Evolutionary conservation across 2,329 filamentous ascomycete genomes (phyloP).

Genomic region (Thermothelomyces thermophilus): DNA sequence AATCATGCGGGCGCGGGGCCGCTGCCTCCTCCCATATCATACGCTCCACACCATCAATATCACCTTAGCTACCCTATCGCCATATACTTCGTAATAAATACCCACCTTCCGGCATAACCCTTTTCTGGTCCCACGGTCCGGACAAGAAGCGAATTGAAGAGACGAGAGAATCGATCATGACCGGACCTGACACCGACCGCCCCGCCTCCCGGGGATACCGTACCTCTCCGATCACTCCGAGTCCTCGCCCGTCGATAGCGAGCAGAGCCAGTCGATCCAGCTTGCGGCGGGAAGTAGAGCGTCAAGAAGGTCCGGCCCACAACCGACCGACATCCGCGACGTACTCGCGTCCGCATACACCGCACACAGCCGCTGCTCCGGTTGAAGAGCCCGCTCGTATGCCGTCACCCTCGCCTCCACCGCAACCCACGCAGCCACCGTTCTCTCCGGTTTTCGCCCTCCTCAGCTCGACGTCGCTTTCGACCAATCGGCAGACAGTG

Average conservation of each 20-base stretch:
- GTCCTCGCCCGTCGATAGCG: conserved; percentile 23
- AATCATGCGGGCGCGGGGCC: no score
- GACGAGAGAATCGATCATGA: conserved; percentile 17
- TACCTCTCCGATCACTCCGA: conserved; percentile 19
- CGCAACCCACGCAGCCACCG: conserved; percentile 30
- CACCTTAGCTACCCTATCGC: background rate
- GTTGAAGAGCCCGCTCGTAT: conserved; percentile 8
- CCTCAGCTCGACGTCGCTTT: conserved; percentile 66
- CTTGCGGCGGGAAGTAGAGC: conserved; percentile 22
- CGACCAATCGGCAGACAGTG: conserved; percentile 46
- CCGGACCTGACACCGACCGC: conserved; percentile 20
- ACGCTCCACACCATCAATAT: no score
- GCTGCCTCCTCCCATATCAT: no score
- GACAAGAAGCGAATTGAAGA: background rate
- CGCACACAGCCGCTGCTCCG: conserved; percentile 4
- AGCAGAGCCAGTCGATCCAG: conserved; percentile 23
- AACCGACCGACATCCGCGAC: conserved; percentile 13
- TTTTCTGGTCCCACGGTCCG: background rate
- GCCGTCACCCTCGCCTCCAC: conserved; percentile 16
- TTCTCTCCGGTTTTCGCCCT: conserved; percentile 84
- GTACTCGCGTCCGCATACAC: conserved; percentile 18
- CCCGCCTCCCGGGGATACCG: conserved; percentile 21
- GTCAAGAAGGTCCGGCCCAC: conserved; percentile 13
- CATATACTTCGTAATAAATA: background rate
- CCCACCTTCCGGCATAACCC: background rate